These are phyloP conservation scores for Starmera dryadoides DNA, from an alignment of 805 yeast genomes.

Conservation along the genomic window DNA sequence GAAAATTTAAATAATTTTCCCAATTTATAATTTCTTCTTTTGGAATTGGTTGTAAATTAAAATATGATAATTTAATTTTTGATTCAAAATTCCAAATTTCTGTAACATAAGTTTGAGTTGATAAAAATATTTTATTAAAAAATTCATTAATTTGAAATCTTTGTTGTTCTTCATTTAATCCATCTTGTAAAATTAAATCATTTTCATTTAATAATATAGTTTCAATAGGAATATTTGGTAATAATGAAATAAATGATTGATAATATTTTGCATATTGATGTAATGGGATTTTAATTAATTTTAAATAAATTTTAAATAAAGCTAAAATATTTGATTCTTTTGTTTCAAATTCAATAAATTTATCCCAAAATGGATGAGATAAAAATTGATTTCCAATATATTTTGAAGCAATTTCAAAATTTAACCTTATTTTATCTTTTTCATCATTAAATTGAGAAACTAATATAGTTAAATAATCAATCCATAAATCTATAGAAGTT, in stretches of 20 bases:
- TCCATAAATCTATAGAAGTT: conserved; percentile 59
- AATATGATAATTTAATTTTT: conserved; percentile 47
- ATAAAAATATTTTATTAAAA: conserved; percentile 9
- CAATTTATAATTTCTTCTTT: conserved; percentile 44
- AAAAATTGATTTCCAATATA: conserved; percentile 65
- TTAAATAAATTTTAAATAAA: conserved; percentile 33
- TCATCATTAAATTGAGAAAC: conserved; percentile 31
- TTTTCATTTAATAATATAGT: conserved; percentile 9
- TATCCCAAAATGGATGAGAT: conserved; percentile 81
- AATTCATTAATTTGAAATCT: conserved; percentile 4
- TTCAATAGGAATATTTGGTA: conserved; percentile 9
- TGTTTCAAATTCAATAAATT: conserved; percentile 57
- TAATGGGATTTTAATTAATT: conserved; percentile 54
- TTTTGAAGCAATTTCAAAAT: conserved; percentile 42
- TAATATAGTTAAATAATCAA: conserved; percentile 52
- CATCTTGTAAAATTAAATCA: conserved; percentile 15
- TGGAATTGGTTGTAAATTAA: conserved; percentile 40
- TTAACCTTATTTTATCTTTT: conserved; percentile 25
- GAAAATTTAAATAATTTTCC: conserved; percentile 55
- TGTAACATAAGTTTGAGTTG: conserved; percentile 15
- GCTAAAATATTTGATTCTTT: conserved; percentile 28
- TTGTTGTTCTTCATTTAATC: conserved; percentile 15
- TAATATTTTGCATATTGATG: conserved; percentile 83
- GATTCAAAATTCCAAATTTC: conserved; percentile 69
- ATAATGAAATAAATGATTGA: conserved; percentile 34